Evolutionary conservation across 2,329 filamentous ascomycete genomes (phyloP), one percentile per base, ranked within the genome.

Genomic region (Arthrobotrys conoides): DNA sequence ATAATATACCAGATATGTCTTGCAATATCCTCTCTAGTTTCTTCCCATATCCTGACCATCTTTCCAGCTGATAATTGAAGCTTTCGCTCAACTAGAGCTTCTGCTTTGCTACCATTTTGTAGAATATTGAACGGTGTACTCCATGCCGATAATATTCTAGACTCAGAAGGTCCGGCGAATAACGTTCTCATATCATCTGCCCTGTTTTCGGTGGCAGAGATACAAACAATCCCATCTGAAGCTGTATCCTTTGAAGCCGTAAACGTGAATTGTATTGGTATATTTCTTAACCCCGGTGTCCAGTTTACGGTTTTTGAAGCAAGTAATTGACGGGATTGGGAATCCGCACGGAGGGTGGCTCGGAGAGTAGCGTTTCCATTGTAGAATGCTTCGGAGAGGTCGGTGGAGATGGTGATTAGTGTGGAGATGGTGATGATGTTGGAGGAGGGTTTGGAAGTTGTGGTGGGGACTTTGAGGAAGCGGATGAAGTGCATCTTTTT

Each of bases 11-110:
- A 93, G 61, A 92, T 86, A 84, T 93, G 91, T 49, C 90, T 86
- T 5, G 91, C 91, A 82, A 93, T 92, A 82, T 90, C 91, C 82
- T 93, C 91, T 3, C 91, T 90, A 0, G 90, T 91, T 82, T 92
- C 91, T 83, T 93, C 91, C 86, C 88, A 90, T 53, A 92, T 88
- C 38, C 84, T 83, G 9, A 90, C 81, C 4, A 82, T 82, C 5
- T 84, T 81, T 22, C 84, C 83, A 41, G 84, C 83, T 4, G 84
- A 81, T 6, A 88, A 84, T 12, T 82, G 81, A 72, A 91, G 87
- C 14, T 87, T 86, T 79, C 90, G 85, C 81, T 90, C 87, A 0
- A 91, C 87, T 14, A 88, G 84, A 80, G 86, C 88, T 12, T 86
- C 86, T 0, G 87, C 86, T 48, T 86, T 85, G 1, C 83, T 64